Conservation (phyloP, 2,329 filamentous ascomycete genomes). For the Clarireedia sp. region DNA sequence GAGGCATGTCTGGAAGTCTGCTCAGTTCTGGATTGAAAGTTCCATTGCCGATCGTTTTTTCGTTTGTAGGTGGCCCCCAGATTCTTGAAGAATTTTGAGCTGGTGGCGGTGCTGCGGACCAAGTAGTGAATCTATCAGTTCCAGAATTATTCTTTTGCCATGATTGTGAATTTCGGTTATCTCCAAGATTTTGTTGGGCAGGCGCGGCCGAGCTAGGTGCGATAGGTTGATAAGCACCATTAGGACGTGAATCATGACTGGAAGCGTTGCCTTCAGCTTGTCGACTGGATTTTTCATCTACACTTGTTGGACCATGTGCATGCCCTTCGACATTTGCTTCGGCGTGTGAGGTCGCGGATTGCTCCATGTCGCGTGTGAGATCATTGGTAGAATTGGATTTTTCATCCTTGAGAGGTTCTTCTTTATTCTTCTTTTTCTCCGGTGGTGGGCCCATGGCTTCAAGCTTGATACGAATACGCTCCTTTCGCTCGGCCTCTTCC, state of each 20-base stretch:
- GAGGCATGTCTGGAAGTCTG: slow-evolving; percentile 26
- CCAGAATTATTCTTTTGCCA: slow-evolving; percentile 34
- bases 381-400: slow-evolving; percentile 31
- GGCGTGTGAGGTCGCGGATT: slow-evolving; percentile 7
- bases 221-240: slow-evolving; percentile 22
- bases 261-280: slow-evolving; percentile 10
- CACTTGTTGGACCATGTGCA: slow-evolving; percentile 8
- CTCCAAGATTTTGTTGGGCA: slow-evolving; percentile 16
- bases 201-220: slow-evolving; percentile 30
- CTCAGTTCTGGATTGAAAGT: slow-evolving; percentile 61
- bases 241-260: slow-evolving; percentile 14
- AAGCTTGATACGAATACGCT: slow-evolving; percentile 64
- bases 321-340: slow-evolving; percentile 14
- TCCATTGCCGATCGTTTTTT: slow-evolving; percentile 67
- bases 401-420: slow-evolving; percentile 41
- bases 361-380: slow-evolving; percentile 21
- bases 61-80: slow-evolving; percentile 64
- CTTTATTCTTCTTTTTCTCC: slow-evolving; percentile 51
- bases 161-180: slow-evolving; percentile 21
- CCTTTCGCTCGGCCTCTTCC: slow-evolving; percentile 64
- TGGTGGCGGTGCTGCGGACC: slow-evolving; percentile 32
- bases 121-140: slow-evolving; percentile 44
- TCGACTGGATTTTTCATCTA: slow-evolving; percentile 4
- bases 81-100: slow-evolving; percentile 44
- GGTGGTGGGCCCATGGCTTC: slow-evolving; percentile 60